Percentiles rank a stretch among this genome's conserved stretches.
Evolutionary conservation across 202 grass and related monocot genomes (phyloP).

Genomic region (Setaria italica): DNA sequence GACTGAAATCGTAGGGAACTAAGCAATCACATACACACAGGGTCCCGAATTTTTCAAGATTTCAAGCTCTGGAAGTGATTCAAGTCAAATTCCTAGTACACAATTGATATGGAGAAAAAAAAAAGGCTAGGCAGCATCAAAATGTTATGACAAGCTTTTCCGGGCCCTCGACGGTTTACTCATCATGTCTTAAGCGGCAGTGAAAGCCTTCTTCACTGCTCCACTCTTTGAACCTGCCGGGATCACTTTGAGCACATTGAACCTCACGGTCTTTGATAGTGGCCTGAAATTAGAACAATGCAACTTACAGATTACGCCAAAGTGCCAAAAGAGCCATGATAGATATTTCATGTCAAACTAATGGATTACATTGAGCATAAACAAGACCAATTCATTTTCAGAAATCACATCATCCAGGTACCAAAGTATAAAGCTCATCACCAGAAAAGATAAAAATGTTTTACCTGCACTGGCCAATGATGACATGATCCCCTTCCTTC

Average conservation of each 20-base stretch:
- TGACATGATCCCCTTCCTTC: conserved; percentile 74
- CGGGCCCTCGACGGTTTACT: background rate
- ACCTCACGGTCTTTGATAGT: conserved; percentile 67
- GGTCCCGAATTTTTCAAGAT: background rate
- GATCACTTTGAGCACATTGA: conserved; percentile 77
- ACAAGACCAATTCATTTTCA: background rate
- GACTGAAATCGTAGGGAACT: background rate
- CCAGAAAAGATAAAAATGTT: background rate
- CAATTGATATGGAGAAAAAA: background rate
- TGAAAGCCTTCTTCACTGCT: conserved; percentile 63
- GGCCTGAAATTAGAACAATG: conserved; percentile 45
- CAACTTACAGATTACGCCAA: background rate
- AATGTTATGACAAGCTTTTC: conserved; percentile 3
- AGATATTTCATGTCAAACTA: background rate
- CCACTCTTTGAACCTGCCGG: conserved; percentile 62
- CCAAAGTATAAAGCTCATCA: background rate
- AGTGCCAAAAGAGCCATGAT: background rate
- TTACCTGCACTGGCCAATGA: conserved; percentile 79
- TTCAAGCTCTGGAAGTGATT: conserved; percentile 1
- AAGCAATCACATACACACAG: background rate
- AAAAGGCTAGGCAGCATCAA: background rate
- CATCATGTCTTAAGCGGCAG: conserved; percentile 48
- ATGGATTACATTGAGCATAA: background rate
- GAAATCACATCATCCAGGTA: background rate
- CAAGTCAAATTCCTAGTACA: conserved; percentile 22